Percentiles rank a stretch among this genome's conserved stretches.
Conservation (phyloP, 345 rosid species). For the Gossypium arboreum region DNA sequence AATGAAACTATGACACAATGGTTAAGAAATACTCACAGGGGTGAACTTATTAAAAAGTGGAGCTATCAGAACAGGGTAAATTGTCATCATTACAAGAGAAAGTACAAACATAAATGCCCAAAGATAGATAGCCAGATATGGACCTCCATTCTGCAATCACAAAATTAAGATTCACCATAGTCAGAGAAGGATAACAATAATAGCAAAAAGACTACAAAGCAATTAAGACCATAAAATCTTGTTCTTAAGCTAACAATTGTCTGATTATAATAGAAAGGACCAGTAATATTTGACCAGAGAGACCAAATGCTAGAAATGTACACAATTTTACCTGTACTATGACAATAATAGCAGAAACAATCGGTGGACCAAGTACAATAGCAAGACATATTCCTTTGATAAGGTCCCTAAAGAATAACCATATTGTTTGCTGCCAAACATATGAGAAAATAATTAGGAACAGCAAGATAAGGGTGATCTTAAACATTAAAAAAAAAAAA, state of each 20-base stretch:
- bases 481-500: not conserved
- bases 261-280: not conserved
- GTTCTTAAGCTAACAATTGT: slow-evolving; percentile 3
- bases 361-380: slow-evolving; percentile 79
- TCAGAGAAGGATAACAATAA: not conserved
- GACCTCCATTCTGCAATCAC: slow-evolving; percentile 91
- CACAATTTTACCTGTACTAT: slow-evolving; percentile 69
- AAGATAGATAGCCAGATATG: slow-evolving; percentile 93
- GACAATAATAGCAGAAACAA: slow-evolving; percentile 74
- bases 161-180: slow-evolving; percentile 16
- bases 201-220: not conserved
- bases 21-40: slow-evolving; percentile 58
- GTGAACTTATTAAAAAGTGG: slow-evolving; percentile 97
- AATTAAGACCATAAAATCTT: not conserved
- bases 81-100: slow-evolving; percentile 95
- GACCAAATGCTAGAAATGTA: slow-evolving; percentile 8
- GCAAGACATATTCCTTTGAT: slow-evolving; percentile 73
- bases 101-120: slow-evolving; percentile 97
- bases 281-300: not conserved
- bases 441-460: slow-evolving; percentile 14
- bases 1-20: not conserved
- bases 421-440: slow-evolving; percentile 84
- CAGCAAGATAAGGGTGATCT: slow-evolving; percentile 1
- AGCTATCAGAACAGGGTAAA: slow-evolving; percentile 87
- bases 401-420: slow-evolving; percentile 89